Evolutionary conservation across 306 rosid species (phyloP).

Genomic region (Calophaca sinica): DNA sequence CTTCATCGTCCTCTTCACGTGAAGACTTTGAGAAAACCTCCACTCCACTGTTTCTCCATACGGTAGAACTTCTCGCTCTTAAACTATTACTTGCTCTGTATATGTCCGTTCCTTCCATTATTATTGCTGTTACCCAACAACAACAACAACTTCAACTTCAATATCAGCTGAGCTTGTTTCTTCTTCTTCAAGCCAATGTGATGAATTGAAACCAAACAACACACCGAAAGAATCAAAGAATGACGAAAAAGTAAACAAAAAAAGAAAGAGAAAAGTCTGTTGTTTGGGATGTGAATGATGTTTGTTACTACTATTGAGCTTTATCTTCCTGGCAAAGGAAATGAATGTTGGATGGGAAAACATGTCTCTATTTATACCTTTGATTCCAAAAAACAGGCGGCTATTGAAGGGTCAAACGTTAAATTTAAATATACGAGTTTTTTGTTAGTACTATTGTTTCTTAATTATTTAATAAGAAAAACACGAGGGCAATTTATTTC

Average conservation of each 20-base stretch:
- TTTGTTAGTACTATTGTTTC: no score
- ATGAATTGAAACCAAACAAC: background rate
- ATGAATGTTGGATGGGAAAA: background rate
- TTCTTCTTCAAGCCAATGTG: background rate
- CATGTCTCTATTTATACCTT: background rate
- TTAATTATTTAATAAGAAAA: no score
- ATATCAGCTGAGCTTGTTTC: background rate
- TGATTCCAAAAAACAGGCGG: background rate
- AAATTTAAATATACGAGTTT: background rate
- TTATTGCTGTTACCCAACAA: background rate
- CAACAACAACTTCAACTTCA: background rate
- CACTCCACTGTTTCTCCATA: conserved; percentile 58
- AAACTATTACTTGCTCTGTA: conserved; percentile 51
- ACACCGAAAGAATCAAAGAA: conserved; percentile 10
- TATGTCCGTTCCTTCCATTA: conserved; percentile 33
- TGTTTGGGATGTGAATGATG: no score
- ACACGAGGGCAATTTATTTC: no score
- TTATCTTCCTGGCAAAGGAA: background rate
- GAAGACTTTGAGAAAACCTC: conserved; percentile 66
- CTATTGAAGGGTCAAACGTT: background rate
- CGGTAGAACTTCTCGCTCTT: conserved; percentile 47
- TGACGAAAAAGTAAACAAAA: background rate
- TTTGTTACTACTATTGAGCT: background rate
- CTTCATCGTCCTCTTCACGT: conserved; percentile 67
- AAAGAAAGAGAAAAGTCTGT: no score